Conservation (phyloP, 192 early-diverging fungal species). For the Backusella parvicylindrica region DNA sequence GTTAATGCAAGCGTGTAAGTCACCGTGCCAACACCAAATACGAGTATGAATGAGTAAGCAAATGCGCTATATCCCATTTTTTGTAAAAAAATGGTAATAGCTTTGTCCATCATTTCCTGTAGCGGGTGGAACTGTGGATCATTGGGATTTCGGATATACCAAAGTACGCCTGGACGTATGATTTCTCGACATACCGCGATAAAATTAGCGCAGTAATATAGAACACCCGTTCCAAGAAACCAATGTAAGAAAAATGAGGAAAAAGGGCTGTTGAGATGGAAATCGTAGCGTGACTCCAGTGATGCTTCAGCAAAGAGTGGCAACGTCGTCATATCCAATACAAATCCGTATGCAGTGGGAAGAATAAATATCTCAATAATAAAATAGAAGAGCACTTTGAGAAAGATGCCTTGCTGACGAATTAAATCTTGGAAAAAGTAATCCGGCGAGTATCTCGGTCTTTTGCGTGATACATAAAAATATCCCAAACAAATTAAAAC, state of each 20-base stretch:
- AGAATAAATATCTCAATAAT: conserved; percentile 83
- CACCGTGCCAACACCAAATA: conserved; percentile 68
- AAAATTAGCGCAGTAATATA: conserved; percentile 91
- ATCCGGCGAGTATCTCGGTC: neutral
- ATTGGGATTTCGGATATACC: conserved; percentile 97
- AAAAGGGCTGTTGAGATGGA: conserved; percentile 57
- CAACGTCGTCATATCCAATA: conserved; percentile 77
- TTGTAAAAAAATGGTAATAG: conserved; percentile 70
- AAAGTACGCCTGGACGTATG: conserved; percentile 93
- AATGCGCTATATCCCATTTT: conserved; percentile 83
- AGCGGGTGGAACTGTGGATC: conserved; percentile 94
- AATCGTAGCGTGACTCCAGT: conserved; percentile 48
- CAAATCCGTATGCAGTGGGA: conserved; percentile 82
- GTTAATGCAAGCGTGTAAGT: conserved; percentile 35
- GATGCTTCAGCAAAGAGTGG: conserved; percentile 69
- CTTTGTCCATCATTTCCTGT: conserved; percentile 85
- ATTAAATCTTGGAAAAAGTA: conserved; percentile 44
- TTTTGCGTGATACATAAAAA: conserved; percentile 41
- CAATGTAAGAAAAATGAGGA: conserved; percentile 81
- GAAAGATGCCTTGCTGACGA: conserved; percentile 49
- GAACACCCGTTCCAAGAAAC: conserved; percentile 91
- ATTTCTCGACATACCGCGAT: conserved; percentile 77
- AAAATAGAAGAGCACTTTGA: conserved; percentile 83
- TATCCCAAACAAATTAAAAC: conserved; percentile 47
- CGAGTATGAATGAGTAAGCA: conserved; percentile 82